phyloP scores from a whole-genome alignment of 1,284 basidiomycete genomes.

The Sporisorium graminicola region DNA sequence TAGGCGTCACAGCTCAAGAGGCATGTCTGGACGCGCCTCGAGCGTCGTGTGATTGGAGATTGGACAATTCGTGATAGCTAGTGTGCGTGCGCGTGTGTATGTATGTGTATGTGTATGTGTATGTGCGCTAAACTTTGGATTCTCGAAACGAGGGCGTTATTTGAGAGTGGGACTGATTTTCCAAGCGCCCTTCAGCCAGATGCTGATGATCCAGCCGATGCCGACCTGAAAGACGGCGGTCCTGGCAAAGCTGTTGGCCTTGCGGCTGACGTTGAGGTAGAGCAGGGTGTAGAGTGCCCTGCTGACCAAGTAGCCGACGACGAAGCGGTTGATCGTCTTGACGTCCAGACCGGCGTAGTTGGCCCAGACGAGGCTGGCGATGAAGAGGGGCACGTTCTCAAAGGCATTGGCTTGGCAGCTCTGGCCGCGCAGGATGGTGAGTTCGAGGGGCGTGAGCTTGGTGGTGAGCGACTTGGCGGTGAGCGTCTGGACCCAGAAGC shows the following conservation, averaged over 20 bases:
- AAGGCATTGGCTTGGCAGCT: conserved; percentile 47
- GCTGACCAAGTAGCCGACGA: conserved; percentile 24
- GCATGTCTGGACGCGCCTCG: too few species aligned
- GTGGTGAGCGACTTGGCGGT: conserved; percentile 38
- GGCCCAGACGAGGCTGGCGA: conserved; percentile 33
- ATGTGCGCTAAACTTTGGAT: too few species aligned
- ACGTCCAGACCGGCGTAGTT: conserved; percentile 21
- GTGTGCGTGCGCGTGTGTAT: too few species aligned
- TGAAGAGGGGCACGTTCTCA: conserved; percentile 45
- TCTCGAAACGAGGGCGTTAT: too few species aligned
- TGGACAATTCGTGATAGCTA: too few species aligned
- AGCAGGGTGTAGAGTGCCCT: conserved; percentile 30
- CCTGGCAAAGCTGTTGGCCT: conserved; percentile 39
- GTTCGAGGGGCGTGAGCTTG: conserved; percentile 46
- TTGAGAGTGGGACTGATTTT: conserved; percentile 22
- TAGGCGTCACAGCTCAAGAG: too few species aligned
- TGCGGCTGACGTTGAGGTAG: conserved; percentile 25
- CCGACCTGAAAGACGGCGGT: conserved; percentile 46
- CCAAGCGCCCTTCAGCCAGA: conserved; percentile 33
- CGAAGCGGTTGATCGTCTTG: conserved; percentile 31
- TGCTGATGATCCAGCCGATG: conserved; percentile 34
- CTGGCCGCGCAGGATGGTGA: conserved; percentile 55
- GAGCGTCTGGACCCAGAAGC: conserved; percentile 47
- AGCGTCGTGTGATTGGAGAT: too few species aligned
- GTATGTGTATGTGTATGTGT: too few species aligned